phyloP scores from a whole-genome alignment of 1,284 basidiomycete species.

The Phellinidium pouzarii region DNA sequence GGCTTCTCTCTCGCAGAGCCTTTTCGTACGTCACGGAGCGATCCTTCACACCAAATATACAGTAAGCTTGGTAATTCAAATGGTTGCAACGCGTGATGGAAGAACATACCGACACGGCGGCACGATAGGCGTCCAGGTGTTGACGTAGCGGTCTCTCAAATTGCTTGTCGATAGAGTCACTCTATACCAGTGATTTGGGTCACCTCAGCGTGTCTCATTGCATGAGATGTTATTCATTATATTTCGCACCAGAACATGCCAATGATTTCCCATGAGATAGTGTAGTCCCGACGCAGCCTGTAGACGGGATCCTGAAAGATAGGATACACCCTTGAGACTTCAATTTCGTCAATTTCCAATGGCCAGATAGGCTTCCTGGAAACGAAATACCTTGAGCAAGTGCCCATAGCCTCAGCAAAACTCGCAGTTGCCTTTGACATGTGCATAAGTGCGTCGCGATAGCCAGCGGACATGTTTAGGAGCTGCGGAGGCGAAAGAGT shows the following conservation, averaged over 20 bases:
- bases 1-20: constrained; percentile 74
- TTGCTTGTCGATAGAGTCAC: constrained; percentile 81
- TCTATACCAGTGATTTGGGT: constrained; percentile 35
- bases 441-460: constrained; percentile 76
- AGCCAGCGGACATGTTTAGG: constrained; percentile 72
- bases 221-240: too few relatives aligned
- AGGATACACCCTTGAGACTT: constrained; percentile 73
- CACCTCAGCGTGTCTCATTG: not conserved
- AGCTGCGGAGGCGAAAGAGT: constrained; percentile 39
- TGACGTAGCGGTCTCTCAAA: constrained; percentile 87
- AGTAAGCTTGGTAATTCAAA: constrained; percentile 1
- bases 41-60: constrained; percentile 41
- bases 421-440: constrained; percentile 83
- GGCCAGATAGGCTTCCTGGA: constrained; percentile 12
- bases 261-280: constrained; percentile 89
- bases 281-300: constrained; percentile 87
- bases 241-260: constrained; percentile 79
- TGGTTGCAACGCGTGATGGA: not conserved
- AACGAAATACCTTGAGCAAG: constrained; percentile 64
- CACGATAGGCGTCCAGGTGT: constrained; percentile 76
- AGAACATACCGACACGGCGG: constrained; percentile 57
- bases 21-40: constrained; percentile 76
- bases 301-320: constrained; percentile 70
- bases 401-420: constrained; percentile 83
- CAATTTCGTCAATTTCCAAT: not conserved